Percentiles rank a stretch among this genome's conserved stretches.
phyloP scores from a whole-genome alignment of 257 asterid genomes.

The Nicotiana otophora region DNA sequence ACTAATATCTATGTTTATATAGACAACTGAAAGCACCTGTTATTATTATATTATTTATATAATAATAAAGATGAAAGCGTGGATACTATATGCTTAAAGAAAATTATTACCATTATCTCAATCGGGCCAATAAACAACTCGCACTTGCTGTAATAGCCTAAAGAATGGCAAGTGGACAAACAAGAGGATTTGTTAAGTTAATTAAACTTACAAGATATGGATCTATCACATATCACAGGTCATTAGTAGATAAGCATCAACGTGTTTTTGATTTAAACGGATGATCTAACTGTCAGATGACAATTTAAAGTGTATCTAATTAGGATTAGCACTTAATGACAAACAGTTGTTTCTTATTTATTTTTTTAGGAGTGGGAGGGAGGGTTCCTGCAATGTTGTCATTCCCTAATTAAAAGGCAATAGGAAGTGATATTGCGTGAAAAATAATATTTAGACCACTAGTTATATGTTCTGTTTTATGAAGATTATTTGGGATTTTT shows the following conservation, averaged over 20 bases:
- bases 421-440: too few species aligned
- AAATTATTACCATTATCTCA: background rate
- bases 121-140: background rate
- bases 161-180: background rate
- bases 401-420: too few species aligned
- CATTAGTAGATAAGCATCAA: background rate
- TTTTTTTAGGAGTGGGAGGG: background rate
- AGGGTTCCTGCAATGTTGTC: too few species aligned
- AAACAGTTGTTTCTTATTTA: background rate
- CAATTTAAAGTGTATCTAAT: background rate
- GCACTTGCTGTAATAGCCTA: background rate
- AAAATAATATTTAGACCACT: too few species aligned
- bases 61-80: background rate
- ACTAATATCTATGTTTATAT: background rate
- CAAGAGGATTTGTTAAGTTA: background rate
- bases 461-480: too few species aligned
- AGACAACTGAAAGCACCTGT: slow-evolving; percentile 6
- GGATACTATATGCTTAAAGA: background rate
- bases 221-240: background rate
- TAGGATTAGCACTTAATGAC: background rate
- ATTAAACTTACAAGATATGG: background rate
- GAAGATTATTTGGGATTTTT: too few species aligned
- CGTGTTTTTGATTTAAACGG: too few species aligned
- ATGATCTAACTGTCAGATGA: background rate
- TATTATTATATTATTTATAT: background rate